Base-by-base conservation (phyloP, 1,284 basidiomycete genomes). In the Irpex sp. region DNA sequence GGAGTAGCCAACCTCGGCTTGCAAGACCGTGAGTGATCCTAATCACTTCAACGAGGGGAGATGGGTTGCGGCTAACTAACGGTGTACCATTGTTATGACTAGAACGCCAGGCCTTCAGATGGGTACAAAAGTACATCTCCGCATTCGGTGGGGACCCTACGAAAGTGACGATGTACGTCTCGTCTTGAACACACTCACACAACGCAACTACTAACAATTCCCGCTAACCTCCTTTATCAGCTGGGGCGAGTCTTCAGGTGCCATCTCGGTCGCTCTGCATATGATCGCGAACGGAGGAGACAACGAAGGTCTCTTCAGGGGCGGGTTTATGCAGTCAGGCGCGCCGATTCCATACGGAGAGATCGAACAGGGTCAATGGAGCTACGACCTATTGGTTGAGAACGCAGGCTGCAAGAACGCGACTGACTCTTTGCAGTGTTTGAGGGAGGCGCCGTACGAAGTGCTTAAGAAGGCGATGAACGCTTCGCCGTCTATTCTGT, bases 221-320 rank as follows among this genome's bases (percentile, higher is more conserved):
- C 18, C 49, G 22, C 18, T 3, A 5, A 60, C 11, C 24, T 42
- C 11, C 32, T 59, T 38, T 2, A 10, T 24, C 5, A 82, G 81
- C 56, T 83, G 80, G 79, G 85, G 85, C 27, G 80, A 85, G 71
- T 82, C 80, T 44, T 83, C 85, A 5, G 85, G 85, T 18, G 75
- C 80, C 1, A 77, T 80, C 54, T 81, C 81, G 32, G 78, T 81
- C 24, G 72, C 73, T 5, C 62, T 76, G 22, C 80, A 80, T 11
- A 79, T 80, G 77, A 32, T 81, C 38, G 72, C 75, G 22, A 80
- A 80, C 65, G 76, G 74, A 13, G 79, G 80, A 13, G 65, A 79
- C 63, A 71, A 69, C n/a, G 76, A 77, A 43, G 79, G 78, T 11
- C 75, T 81, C 2, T 81, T 81, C 71, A 78, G 78, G n/a, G 80